A percentile compares a stretch with the other conserved stretches of the same genome.
Conservation (phyloP, 495 filamentous ascomycete species). For the Jackrogersella minutella region DNA sequence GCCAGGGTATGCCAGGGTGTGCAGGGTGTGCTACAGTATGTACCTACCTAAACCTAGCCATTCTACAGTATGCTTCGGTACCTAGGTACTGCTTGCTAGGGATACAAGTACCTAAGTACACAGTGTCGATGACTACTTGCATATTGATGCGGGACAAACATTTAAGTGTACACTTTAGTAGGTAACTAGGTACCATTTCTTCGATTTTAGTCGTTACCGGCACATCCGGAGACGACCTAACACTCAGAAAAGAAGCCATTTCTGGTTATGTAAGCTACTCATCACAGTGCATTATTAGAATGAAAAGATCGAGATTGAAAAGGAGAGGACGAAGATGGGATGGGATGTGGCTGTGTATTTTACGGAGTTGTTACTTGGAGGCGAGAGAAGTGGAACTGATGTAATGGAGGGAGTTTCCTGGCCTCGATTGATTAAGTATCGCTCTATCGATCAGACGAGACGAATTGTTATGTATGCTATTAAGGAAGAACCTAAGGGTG, state of each 20-base stretch:
- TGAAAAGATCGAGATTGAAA: conserved; percentile 32
- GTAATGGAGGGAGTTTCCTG: conserved; percentile 22
- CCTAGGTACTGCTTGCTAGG: neutral
- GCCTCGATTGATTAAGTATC: conserved; percentile 13
- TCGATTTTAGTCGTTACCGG: conserved; percentile 5
- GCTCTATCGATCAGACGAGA: conserved; percentile 1
- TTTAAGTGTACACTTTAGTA: too few relatives aligned
- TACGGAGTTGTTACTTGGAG: conserved; percentile 13
- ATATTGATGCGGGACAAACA: neutral
- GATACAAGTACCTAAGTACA: neutral
- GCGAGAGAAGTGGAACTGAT: conserved; percentile 22
- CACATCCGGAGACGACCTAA: conserved; percentile 2
- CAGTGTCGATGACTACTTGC: neutral
- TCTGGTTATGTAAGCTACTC: neutral
- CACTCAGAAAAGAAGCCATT: neutral
- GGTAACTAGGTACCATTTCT: neutral
- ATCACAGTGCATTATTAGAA: conserved; percentile 27
- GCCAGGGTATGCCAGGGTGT: conserved; percentile 16
- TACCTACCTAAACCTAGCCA: neutral
- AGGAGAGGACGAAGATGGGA: conserved; percentile 1
- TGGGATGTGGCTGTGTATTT: conserved; percentile 33
- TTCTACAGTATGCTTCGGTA: neutral
- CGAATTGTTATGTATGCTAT: neutral
- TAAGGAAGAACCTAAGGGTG: conserved; percentile 9
- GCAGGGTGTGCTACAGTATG: neutral